Base-by-base conservation (phyloP, 768 basidiomycete genomes). In the Phlegmacium glaucopus region DNA sequence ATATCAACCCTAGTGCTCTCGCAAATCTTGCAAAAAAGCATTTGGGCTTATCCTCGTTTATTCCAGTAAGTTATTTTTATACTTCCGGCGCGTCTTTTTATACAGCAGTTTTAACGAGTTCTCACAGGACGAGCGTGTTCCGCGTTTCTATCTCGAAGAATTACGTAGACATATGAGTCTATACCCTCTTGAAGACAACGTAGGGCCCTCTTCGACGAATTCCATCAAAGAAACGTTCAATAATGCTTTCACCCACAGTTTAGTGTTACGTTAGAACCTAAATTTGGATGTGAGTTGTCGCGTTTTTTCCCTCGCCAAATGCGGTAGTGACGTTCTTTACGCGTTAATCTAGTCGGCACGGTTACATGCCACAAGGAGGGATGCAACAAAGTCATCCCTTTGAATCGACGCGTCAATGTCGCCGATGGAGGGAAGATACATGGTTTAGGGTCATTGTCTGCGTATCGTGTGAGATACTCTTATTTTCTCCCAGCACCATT, bases 361-460 rank as follows among this genome's bases (percentile, higher is more conserved):
- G 57, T 74, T 13, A 65, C 60, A 7, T 80, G 79, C 49, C 58
- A 75, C n/a, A 76, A 80, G 57, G 54, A 66, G n/a, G 71, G 69
- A 6, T 81, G 79, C 55, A 55, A 66, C 36, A 44, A 59, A 35
- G 37, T 48, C 12, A 67, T 80, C 22, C 40, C 61, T 4, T 64
- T 80, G 29, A 52, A 49, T 5, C 49, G 52, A 29, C 66, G 67
- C 42, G 39, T 54, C 13, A 61, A 56, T 26, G 49, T 50, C 2
- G 46, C 52, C 4, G 75, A 76, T 57, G 73, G 75, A n/a, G 76
- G 78, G 10, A 59, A 57, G 50, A 44, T 42, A 13, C 65, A 66
- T 17, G 77, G 80, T 16, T 52, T 79, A 44, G 78, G 78, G 16
- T 73, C 72, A 8, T 55, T 82, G 32, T 61, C 65, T n/a, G 60